Base-by-base conservation (phyloP, 805 yeast species). In the Saccharomycopsis fermentans region DNA sequence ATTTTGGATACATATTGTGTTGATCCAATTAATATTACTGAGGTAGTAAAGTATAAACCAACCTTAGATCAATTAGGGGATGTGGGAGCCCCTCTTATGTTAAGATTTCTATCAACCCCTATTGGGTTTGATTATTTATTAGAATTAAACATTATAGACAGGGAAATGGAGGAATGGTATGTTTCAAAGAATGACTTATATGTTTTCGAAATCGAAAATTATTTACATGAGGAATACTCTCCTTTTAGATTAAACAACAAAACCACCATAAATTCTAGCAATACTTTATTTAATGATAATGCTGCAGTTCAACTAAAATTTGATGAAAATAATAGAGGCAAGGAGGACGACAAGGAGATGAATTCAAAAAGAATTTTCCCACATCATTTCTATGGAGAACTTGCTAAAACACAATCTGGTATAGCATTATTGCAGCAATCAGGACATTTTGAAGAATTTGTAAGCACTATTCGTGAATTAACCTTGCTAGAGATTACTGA, bases 361-460 rank as follows among this genome's bases (percentile, higher is more conserved):
- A 32, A 62, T 61, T 59, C 55, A 14, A 52, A 58, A 47, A 60
- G 66, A 48, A 55, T 66, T 4, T 59, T 75, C 19, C 90, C 90
- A 0, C 70, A 78, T 27, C 91, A 88, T 67, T 87, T 92, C 65
- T 90, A 88, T 69, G 87, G 89, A 16, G 88, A 84, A 65, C 73
- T 92, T 53, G 86, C 89, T 0, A 81, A 84, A 57, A 89, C 97
- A 0, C 86, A 81, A 59, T 92, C 87, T 59, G 98, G 98, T 0
- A 75, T 88, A 57, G 75, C 76, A 27, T 72, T 84, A 54, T 75
- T 92, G 53, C 75, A 79, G 34, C 73, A 78, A 36, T 76, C 59
- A 1, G 47, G 54, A 21, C 58, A 62, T 57, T 60, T 64, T 71
- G 14, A 52, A 59, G 8, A 64, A 61, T 63, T 67, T 17, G 63